Evolutionary conservation across 352 stramenopile genomes (phyloP), one percentile per base, ranked within the genome.

Genomic region (Plasmopara viticola): DNA sequence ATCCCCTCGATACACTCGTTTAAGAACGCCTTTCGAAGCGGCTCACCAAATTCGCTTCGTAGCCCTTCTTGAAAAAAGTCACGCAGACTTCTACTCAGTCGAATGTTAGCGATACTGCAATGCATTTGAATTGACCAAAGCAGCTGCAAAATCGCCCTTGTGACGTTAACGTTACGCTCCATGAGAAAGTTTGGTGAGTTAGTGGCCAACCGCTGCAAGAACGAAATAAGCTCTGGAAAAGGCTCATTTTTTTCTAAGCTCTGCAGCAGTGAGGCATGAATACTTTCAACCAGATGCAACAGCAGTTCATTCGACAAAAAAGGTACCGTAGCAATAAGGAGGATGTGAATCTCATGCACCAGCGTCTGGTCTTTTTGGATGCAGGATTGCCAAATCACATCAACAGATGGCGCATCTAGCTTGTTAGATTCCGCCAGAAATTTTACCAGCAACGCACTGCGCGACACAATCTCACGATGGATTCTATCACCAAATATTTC

Each of bases 401-500:
- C 80, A 50, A 91, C 61, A 13, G 71, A 66, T 17, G 72, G 44
- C 14, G 70, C 70, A 42, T 82, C 78, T 37, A 95, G 51, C 40
- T 84, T 86, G 56, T 89, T 80, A 17, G 78, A 76, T 56, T 95
- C 84, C 0, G 80, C 82, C 17, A 95, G 62, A 43, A 93, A 95
- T 37, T 87, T 91, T n/a, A 95, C 66, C 41, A 95, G 48, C 35
- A 86, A 60, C 7, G 80, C 74, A 63, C 78, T 93, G 17, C 84
- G 77, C 25, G 82, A 90, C 30, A 95, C 85, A 44, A 92, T 83
- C 63, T 95, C 83, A 33, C 83, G 75, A 62, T 95, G 85, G n/a
- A 94, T 94, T 17, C 81, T 70, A 52, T 95, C 85, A 8, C 85
- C 85, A 63, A 95, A 95, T 58, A 93, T 89, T 34, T 89, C 82